A percentile compares a stretch with the other conserved stretches of the same genome.
Conservation (phyloP, 257 asterid species). For the Coffea canephora region DNA sequence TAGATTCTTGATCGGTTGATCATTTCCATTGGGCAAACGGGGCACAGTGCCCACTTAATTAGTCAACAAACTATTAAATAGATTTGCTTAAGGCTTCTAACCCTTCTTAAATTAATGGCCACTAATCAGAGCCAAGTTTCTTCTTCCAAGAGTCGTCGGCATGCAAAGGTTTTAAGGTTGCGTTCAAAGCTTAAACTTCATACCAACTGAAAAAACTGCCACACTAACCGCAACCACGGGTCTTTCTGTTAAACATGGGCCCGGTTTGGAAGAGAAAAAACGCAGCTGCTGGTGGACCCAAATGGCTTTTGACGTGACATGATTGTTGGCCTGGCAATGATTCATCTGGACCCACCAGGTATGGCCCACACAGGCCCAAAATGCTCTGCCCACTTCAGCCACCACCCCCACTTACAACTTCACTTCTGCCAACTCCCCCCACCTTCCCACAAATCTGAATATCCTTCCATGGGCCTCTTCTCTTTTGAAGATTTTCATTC, state of each 20-base stretch:
- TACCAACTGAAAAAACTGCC: constrained; percentile 37
- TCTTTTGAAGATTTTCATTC: background rate
- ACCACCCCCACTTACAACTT: constrained; percentile 25
- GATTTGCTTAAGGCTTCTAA: too few species aligned
- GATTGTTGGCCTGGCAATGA: constrained; percentile 33
- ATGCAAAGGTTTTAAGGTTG: constrained; percentile 5
- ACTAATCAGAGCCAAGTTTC: constrained; percentile 6
- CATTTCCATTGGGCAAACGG: too few species aligned
- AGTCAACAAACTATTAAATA: too few species aligned
- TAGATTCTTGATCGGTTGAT: too few species aligned
- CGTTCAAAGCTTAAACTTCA: background rate
- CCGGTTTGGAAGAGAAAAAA: constrained; percentile 34
- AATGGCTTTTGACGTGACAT: constrained; percentile 29
- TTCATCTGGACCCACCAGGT: constrained; percentile 55
- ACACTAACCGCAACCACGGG: constrained; percentile 9
- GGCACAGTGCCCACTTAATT: too few species aligned
- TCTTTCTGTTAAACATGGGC: constrained; percentile 24
- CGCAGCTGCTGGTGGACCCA: constrained; percentile 41
- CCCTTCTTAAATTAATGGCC: background rate
- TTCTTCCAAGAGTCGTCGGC: constrained; percentile 9
- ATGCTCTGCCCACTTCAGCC: constrained; percentile 51
- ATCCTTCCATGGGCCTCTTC: background rate
- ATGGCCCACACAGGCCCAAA: constrained; percentile 39
- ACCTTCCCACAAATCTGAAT: constrained; percentile 18
- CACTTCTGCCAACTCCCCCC: constrained; percentile 4